Percentiles rank a stretch among this genome's conserved stretches.
phyloP scores from a whole-genome alignment of 495 filamentous ascomycete species.

The Aspergillus avenaceus region DNA sequence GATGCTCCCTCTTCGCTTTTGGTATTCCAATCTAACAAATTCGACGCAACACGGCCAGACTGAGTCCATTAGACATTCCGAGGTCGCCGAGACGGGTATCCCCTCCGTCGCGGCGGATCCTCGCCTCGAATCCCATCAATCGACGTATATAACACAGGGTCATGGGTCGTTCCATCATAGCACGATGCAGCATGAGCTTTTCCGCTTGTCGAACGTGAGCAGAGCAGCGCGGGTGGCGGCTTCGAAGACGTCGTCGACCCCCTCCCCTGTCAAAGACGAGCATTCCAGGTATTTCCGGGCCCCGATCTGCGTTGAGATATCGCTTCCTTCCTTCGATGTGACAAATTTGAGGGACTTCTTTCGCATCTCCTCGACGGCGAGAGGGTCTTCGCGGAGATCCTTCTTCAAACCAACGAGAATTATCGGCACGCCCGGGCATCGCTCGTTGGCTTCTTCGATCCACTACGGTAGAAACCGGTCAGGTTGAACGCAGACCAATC shows the following conservation, averaged over 20 bases:
- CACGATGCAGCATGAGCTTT: slow-evolving; percentile 82
- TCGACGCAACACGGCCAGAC: not conserved
- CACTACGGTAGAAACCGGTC: slow-evolving; percentile 53
- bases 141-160: slow-evolving; percentile 8
- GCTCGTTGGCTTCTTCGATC: slow-evolving; percentile 94
- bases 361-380: slow-evolving; percentile 95
- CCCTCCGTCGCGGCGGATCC: not conserved
- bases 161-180: slow-evolving; percentile 54
- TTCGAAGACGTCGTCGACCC: slow-evolving; percentile 98
- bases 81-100: not conserved
- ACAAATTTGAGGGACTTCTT: slow-evolving; percentile 89
- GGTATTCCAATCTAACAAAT: slow-evolving; percentile 19
- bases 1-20: slow-evolving; percentile 8
- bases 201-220: slow-evolving; percentile 83
- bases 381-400: slow-evolving; percentile 90
- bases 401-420: slow-evolving; percentile 98
- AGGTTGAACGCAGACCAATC: not conserved
- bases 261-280: slow-evolving; percentile 93
- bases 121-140: slow-evolving; percentile 2
- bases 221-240: slow-evolving; percentile 94
- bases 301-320: slow-evolving; percentile 77
- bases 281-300: slow-evolving; percentile 97
- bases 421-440: slow-evolving; percentile 88
- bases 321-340: slow-evolving; percentile 71
- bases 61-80: not conserved